phyloP scores from a whole-genome alignment of 2,329 filamentous ascomycete genomes.

The Aquanectria penicillioides region DNA sequence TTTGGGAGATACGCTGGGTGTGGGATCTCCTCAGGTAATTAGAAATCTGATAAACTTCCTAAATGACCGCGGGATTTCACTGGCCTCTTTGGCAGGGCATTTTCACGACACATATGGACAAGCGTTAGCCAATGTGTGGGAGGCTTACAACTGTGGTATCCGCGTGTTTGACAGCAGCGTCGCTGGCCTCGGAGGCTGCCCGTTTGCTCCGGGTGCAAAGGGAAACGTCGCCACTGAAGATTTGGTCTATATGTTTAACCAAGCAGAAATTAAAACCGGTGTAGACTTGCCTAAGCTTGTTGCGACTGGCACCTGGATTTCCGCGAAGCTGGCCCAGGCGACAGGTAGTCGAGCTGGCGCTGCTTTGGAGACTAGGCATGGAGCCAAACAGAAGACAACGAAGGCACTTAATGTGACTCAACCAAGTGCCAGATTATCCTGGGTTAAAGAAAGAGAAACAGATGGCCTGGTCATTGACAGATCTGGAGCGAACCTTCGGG shows the following conservation, averaged over 20 bases:
- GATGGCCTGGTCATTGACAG: constrained; percentile 41
- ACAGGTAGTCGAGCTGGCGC: constrained; percentile 60
- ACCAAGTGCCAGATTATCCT: background rate
- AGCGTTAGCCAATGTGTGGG: constrained; percentile 72
- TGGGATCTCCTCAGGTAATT: constrained; percentile 56
- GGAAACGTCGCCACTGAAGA: constrained; percentile 20
- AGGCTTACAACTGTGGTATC: constrained; percentile 71
- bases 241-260: constrained; percentile 19
- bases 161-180: constrained; percentile 68
- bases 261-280: constrained; percentile 45
- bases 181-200: constrained; percentile 17
- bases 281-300: constrained; percentile 63
- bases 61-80: constrained; percentile 61
- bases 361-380: constrained; percentile 43
- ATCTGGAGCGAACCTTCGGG: constrained; percentile 39
- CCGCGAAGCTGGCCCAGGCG: constrained; percentile 55
- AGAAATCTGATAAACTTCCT: constrained; percentile 60
- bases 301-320: constrained; percentile 69
- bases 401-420: background rate
- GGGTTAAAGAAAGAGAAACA: constrained; percentile 10
- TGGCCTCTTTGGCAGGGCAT: constrained; percentile 68
- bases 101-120: constrained; percentile 80
- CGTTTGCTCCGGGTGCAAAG: constrained; percentile 21
- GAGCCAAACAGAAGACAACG: background rate
- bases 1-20: constrained; percentile 73